Percentiles rank a stretch among this genome's conserved stretches.
phyloP scores from a whole-genome alignment of 345 rosid species.

The Syzygium aqueum region DNA sequence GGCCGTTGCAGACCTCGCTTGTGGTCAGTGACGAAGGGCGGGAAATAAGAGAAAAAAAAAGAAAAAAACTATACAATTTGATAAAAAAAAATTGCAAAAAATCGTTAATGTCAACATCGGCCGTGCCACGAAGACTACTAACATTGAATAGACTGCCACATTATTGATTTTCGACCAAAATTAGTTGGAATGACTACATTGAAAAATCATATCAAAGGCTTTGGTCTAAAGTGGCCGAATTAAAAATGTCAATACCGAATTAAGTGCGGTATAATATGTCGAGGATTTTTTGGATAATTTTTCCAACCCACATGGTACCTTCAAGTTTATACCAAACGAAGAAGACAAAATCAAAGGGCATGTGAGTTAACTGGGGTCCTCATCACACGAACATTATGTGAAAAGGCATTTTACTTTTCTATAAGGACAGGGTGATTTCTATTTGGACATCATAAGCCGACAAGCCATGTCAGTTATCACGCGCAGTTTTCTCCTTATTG shows the following conservation, averaged over 20 bases:
- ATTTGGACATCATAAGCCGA: background rate
- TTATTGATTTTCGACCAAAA: background rate
- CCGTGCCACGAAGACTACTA: too few species aligned
- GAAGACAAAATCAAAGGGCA: background rate
- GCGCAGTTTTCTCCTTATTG: background rate
- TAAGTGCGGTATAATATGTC: accelerated
- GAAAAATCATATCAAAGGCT: background rate
- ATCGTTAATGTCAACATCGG: background rate
- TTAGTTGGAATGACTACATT: background rate
- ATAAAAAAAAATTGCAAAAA: background rate
- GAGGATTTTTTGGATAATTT: background rate
- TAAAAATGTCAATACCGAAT: background rate
- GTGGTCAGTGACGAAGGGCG: accelerated
- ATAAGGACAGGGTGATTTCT: background rate
- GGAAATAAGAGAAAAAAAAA: background rate
- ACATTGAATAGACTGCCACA: too few species aligned
- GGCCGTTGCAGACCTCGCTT: accelerated
- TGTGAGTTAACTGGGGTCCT: background rate
- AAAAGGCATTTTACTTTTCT: background rate
- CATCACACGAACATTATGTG: background rate
- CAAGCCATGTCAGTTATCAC: background rate
- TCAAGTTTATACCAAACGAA: background rate
- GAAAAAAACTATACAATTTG: background rate
- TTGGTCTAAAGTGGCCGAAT: background rate
- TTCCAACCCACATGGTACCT: accelerated